Percentiles rank a stretch among this genome's conserved stretches.
Evolutionary conservation across 192 early-diverging fungal species (phyloP).

Genomic region (Umbelopsis sp.): DNA sequence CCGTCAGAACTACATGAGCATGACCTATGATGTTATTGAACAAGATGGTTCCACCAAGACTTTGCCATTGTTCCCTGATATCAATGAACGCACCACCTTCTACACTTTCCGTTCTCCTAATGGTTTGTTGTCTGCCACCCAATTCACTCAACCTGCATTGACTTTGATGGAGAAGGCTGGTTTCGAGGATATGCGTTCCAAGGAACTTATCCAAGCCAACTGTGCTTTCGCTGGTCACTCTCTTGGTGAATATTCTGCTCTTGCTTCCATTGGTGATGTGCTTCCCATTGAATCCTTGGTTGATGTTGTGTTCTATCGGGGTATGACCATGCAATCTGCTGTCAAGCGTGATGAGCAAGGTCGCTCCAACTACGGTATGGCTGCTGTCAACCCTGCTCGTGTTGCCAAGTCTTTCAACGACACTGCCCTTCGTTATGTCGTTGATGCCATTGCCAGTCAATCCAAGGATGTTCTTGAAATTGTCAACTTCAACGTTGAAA

Average conservation of each 20-base stretch:
- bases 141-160: slow-evolving; percentile 94
- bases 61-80: slow-evolving; percentile 85
- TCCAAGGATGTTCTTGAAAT: slow-evolving; percentile 85
- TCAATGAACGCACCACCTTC: slow-evolving; percentile 66
- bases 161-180: slow-evolving; percentile 89
- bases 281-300: slow-evolving; percentile 82
- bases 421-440: slow-evolving; percentile 80
- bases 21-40: slow-evolving; percentile 91
- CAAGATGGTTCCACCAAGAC: slow-evolving; percentile 73
- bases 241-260: slow-evolving; percentile 93
- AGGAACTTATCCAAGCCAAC: slow-evolving; percentile 83
- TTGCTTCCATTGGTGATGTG: slow-evolving; percentile 86
- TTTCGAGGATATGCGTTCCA: slow-evolving; percentile 87
- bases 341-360: slow-evolving; percentile 77
- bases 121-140: slow-evolving; percentile 90
- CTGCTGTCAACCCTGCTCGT: slow-evolving; percentile 90
- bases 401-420: slow-evolving; percentile 86
- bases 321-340: slow-evolving; percentile 97
- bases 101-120: slow-evolving; percentile 85
- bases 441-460: slow-evolving; percentile 78
- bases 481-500: slow-evolving; percentile 98
- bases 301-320: slow-evolving; percentile 94
- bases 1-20: slow-evolving; percentile 79
- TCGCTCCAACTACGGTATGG: slow-evolving; percentile 94
- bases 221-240: slow-evolving; percentile 92